Evolutionary conservation across 2,329 filamentous ascomycete genomes (phyloP).

Genomic region (Epichloe brachyelytri): DNA sequence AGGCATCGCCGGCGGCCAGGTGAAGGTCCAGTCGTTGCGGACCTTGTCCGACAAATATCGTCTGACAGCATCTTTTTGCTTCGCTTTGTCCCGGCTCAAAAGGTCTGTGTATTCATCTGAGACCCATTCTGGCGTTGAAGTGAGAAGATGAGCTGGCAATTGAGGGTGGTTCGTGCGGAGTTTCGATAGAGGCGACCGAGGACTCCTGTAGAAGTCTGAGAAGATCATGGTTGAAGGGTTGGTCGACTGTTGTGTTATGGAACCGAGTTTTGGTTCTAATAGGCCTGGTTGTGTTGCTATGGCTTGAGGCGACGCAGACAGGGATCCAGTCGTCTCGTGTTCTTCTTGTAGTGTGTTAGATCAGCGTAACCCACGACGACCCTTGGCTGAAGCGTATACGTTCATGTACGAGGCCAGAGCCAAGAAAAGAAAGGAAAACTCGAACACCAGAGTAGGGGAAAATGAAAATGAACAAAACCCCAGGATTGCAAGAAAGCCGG

Average conservation of each 20-base stretch:
- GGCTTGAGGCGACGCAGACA: background rate
- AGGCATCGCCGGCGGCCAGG: slow-evolving; percentile 32
- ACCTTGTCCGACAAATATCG: slow-evolving; percentile 41
- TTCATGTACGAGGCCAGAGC: background rate
- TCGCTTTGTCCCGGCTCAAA: slow-evolving; percentile 46
- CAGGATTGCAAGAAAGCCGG: no score
- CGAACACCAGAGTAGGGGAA: background rate
- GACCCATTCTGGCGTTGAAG: slow-evolving; percentile 21
- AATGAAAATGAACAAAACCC: background rate
- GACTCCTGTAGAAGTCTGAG: slow-evolving; percentile 45
- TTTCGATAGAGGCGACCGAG: slow-evolving; percentile 39
- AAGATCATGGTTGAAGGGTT: slow-evolving; percentile 34
- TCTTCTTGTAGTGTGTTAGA: background rate
- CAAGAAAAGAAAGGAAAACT: background rate
- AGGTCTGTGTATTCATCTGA: slow-evolving; percentile 47
- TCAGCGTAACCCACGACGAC: background rate
- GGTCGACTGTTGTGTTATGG: background rate
- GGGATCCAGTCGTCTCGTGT: background rate
- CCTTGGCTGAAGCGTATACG: background rate
- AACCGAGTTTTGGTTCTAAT: background rate
- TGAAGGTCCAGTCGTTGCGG: slow-evolving; percentile 47
- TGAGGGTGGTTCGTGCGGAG: slow-evolving; percentile 28
- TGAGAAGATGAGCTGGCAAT: slow-evolving; percentile 17
- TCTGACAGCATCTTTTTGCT: slow-evolving; percentile 50
- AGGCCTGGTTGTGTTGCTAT: background rate